phyloP scores from a whole-genome alignment of 2,329 filamentous ascomycete genomes.

The Paecilomyces formosus region DNA sequence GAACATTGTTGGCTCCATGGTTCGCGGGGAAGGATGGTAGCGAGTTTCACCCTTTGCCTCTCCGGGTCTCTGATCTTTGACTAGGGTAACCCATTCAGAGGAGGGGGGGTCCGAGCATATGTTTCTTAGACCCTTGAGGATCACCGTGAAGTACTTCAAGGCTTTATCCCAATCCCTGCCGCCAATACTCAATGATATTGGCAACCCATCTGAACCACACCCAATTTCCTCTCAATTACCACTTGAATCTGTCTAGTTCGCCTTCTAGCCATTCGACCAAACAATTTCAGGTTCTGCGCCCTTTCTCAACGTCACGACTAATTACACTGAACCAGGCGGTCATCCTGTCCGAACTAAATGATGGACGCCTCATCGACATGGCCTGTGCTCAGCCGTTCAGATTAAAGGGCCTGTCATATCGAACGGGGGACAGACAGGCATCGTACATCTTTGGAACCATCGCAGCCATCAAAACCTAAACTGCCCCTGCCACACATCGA shows the following conservation, averaged over 20 bases:
- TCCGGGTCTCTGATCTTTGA: not conserved
- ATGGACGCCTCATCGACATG: not conserved
- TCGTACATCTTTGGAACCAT: not conserved
- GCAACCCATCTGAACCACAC: not conserved
- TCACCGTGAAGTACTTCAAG: not conserved
- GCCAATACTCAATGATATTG: not conserved
- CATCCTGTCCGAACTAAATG: not conserved
- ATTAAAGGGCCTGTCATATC: not conserved
- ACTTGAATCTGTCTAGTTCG: not conserved
- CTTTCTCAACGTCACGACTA: not conserved
- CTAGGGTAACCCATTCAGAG: not conserved
- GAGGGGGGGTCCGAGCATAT: not conserved
- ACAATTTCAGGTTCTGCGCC: not conserved
- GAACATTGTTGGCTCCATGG: not conserved
- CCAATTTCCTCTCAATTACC: not conserved
- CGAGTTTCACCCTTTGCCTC: not conserved
- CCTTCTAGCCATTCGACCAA: not conserved
- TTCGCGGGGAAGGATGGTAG: not conserved
- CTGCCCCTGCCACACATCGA: not conserved
- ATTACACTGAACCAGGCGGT: not conserved
- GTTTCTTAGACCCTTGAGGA: not conserved
- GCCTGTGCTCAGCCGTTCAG: not conserved
- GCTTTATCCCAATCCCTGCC: no score
- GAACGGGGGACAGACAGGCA: not conserved
- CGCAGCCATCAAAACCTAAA: not conserved